These are phyloP conservation scores for Ocimum tenuiflorum DNA, from an alignment of 257 asterid genomes.

Conservation along the genomic window DNA sequence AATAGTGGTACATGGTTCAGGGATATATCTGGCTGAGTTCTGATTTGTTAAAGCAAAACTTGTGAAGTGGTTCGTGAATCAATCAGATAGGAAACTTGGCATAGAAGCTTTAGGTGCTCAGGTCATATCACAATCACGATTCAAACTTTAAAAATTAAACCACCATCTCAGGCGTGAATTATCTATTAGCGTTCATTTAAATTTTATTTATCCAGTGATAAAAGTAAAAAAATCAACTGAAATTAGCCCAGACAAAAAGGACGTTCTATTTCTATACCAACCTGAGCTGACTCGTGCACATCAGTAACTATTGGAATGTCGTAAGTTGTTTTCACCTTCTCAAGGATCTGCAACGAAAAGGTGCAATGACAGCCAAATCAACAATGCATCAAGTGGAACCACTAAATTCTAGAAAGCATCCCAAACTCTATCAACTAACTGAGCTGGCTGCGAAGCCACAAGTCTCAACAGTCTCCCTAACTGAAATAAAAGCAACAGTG, in stretches of 20 bases:
- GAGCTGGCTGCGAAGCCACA: not conserved
- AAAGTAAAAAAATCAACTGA: not conserved
- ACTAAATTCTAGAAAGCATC: no score
- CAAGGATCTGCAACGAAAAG: slow-evolving; percentile 57
- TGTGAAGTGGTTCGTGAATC: not conserved
- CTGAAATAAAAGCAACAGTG: not conserved
- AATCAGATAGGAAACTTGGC: not conserved
- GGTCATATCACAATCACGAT: not conserved
- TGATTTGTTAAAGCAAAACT: not conserved
- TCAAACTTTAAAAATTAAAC: not conserved
- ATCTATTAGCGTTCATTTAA: no score
- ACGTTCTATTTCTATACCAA: slow-evolving; percentile 6
- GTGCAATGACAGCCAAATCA: not conserved
- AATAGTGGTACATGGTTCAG: not conserved
- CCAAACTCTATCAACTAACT: not conserved
- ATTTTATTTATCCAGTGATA: not conserved
- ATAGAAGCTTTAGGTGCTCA: not conserved
- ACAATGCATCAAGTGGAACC: no score
- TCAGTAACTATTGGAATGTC: slow-evolving; percentile 74
- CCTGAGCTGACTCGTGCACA: slow-evolving; percentile 76
- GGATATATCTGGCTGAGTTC: not conserved
- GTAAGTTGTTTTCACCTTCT: slow-evolving; percentile 66
- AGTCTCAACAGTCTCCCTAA: not conserved
- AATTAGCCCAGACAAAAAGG: not conserved
- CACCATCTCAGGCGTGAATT: no score